Conservation (phyloP, 2,329 filamentous ascomycete species). For the Aureobasidium namibiae region DNA sequence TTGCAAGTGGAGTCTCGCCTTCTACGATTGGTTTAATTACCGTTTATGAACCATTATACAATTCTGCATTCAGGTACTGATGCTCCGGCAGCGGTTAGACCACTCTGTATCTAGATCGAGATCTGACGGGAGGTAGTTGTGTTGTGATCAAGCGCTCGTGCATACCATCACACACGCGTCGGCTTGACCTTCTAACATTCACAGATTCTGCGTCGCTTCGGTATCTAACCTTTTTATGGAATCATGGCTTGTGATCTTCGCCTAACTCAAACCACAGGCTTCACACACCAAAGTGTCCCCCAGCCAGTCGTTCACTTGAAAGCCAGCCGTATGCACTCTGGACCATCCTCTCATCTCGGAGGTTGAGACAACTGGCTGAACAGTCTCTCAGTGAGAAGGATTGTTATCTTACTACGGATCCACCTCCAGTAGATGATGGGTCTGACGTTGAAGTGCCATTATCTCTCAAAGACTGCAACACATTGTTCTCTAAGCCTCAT, state of each 20-base stretch:
- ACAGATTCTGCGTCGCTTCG: neutral
- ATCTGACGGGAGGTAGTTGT: neutral
- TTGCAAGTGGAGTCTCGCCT: neutral
- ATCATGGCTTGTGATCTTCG: neutral
- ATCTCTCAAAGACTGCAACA: neutral
- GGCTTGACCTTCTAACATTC: neutral
- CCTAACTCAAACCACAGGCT: neutral
- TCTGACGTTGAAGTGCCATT: neutral
- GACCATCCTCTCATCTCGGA: neutral
- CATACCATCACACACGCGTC: neutral
- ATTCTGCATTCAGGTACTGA: neutral
- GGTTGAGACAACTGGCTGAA: neutral
- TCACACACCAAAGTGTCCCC: conserved; percentile 1
- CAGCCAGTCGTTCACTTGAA: neutral
- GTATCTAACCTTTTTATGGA: neutral
- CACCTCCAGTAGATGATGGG: too few relatives aligned
- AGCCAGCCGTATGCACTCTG: neutral
- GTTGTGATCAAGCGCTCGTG: neutral
- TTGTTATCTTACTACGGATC: neutral
- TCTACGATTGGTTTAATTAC: neutral
- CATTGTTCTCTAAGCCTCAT: neutral
- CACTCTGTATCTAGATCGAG: neutral
- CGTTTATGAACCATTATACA: neutral
- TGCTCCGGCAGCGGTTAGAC: neutral
- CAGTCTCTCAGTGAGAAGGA: neutral